These are phyloP conservation scores for Leucosporidium creatinivorum DNA, from an alignment of 768 basidiomycete genomes.

Conservation along the genomic window DNA sequence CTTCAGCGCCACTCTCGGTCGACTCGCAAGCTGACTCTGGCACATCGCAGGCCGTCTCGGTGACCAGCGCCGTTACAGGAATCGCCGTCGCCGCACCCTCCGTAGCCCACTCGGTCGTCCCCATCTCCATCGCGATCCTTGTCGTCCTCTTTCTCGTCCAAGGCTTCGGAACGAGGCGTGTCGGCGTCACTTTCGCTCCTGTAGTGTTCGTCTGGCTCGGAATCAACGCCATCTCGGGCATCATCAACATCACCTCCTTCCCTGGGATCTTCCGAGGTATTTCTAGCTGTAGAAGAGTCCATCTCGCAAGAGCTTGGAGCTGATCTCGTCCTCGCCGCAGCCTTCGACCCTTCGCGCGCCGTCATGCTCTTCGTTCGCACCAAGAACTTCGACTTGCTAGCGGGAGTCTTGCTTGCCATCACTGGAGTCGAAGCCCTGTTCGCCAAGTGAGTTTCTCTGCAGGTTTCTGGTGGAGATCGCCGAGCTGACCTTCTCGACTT, in stretches of 20 bases:
- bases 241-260: constrained; percentile 14
- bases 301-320: neutral
- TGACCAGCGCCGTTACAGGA: constrained; percentile 60
- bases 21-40: neutral
- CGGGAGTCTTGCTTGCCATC: constrained; percentile 59
- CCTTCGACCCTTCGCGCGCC: constrained; percentile 61
- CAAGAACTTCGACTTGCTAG: constrained; percentile 54
- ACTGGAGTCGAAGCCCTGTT: constrained; percentile 65
- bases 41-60: constrained; percentile 51
- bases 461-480: too few relatives aligned
- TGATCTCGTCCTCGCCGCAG: constrained; percentile 31
- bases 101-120: constrained; percentile 46
- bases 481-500: constrained; percentile 1
- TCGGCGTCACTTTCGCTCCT: constrained; percentile 54
- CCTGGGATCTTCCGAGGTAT: constrained; percentile 24
- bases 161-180: constrained; percentile 43
- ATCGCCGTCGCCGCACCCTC: constrained; percentile 56
- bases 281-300: too few relatives aligned
- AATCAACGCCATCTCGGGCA: constrained; percentile 38
- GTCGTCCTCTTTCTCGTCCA: constrained; percentile 55
- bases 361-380: constrained; percentile 62
- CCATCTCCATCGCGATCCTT: constrained; percentile 58
- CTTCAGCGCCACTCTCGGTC: neutral
- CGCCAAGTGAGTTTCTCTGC: constrained; percentile 52
- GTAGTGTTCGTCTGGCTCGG: constrained; percentile 56